A percentile compares a stretch with the other conserved stretches of the same genome.
Evolutionary conservation across 2,329 filamentous ascomycete genomes (phyloP).

Genomic region (Fusarium hainanense): DNA sequence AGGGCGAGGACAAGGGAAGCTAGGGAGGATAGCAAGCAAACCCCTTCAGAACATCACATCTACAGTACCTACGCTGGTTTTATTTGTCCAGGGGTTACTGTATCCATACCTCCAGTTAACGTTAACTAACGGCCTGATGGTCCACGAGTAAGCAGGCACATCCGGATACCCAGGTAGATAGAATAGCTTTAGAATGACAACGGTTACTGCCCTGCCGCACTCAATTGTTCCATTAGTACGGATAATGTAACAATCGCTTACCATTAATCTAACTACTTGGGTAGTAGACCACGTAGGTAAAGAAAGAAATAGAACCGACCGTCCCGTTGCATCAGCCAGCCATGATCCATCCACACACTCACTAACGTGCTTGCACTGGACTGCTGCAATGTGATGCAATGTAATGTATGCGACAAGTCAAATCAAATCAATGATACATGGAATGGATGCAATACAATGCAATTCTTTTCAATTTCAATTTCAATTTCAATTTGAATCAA

Average conservation of each 20-base stretch:
- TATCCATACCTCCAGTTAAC: neutral
- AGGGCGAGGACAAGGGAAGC: neutral
- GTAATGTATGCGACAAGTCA: neutral
- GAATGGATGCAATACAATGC: too few relatives aligned
- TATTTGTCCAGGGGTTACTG: neutral
- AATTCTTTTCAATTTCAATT: too few relatives aligned
- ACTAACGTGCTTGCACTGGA: neutral
- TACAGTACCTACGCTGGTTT: neutral
- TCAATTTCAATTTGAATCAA: neutral
- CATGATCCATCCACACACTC: neutral
- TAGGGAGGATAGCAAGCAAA: too few relatives aligned
- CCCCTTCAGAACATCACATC: neutral
- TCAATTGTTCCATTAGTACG: neutral
- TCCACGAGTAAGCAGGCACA: neutral
- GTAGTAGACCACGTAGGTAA: too few relatives aligned
- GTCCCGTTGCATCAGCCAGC: slow-evolving; percentile 13
- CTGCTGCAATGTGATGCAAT: neutral
- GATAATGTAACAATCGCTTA: too few relatives aligned
- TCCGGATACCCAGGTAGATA: too few relatives aligned
- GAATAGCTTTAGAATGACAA: neutral
- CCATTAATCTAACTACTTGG: too few relatives aligned
- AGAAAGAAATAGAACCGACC: neutral
- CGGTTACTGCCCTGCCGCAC: neutral
- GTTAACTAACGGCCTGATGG: neutral
- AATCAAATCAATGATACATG: neutral